phyloP scores from a whole-genome alignment of 768 basidiomycete species.

The Leccinum subgranulosum region DNA sequence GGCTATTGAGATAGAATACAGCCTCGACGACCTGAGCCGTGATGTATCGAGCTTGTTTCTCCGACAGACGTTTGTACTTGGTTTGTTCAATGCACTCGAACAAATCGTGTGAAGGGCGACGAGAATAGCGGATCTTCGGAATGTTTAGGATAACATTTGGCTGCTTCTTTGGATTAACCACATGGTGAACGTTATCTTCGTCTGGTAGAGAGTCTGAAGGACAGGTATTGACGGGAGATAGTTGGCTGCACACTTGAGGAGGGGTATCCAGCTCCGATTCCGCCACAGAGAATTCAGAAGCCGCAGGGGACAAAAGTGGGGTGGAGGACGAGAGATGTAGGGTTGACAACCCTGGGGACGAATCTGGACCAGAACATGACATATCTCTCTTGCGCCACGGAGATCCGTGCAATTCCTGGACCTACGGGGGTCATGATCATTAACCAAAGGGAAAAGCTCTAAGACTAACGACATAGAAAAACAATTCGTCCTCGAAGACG shows the following conservation, averaged over 20 bases:
- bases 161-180: slow-evolving; percentile 11
- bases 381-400: slow-evolving; percentile 67
- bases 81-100: slow-evolving; percentile 95
- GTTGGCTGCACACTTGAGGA: slow-evolving; percentile 28
- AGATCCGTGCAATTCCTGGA: slow-evolving; percentile 90
- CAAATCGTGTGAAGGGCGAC: slow-evolving; percentile 84
- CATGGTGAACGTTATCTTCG: slow-evolving; percentile 7
- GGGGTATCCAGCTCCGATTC: slow-evolving; percentile 47
- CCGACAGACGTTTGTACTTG: slow-evolving; percentile 72
- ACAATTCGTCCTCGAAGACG: slow-evolving; percentile 77
- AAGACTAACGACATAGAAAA: slow-evolving; percentile 79
- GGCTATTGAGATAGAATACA: slow-evolving; percentile 73
- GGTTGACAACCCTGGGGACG: slow-evolving; percentile 25
- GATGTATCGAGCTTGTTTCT: slow-evolving; percentile 75
- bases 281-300: slow-evolving; percentile 44
- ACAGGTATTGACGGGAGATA: slow-evolving; percentile 20
- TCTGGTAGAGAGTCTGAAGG: slow-evolving; percentile 11
- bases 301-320: slow-evolving; percentile 57
- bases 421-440: slow-evolving; percentile 39
- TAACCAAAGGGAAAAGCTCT: neutral
- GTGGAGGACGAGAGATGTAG: slow-evolving; percentile 34
- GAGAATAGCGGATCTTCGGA: slow-evolving; percentile 46
- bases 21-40: slow-evolving; percentile 88
- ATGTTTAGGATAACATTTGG: slow-evolving; percentile 10
- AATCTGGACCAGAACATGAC: slow-evolving; percentile 24